Base-by-base conservation (phyloP, 2,329 filamentous ascomycete species). In the Myriosclerotinia duriaeana region DNA sequence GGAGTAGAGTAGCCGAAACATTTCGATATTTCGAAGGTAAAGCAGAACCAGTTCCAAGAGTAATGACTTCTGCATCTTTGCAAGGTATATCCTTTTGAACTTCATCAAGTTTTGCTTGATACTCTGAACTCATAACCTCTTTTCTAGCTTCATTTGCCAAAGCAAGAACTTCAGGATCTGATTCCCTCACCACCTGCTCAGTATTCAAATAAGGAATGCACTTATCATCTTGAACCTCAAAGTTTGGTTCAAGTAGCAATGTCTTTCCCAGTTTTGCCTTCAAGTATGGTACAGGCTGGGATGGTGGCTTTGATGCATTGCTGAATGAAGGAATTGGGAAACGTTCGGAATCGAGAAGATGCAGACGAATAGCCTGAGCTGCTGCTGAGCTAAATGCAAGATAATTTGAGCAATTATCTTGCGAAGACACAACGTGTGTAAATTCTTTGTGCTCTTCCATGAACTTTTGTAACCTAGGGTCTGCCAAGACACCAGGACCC, bases 21-120 rank as follows among this genome's bases (percentile, higher is more conserved):
- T 98, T 99, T 73, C 95, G 90, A 77, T 97, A 95, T 76, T 96
- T 96, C 44, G 92, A 96, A 1, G 95, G 95, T 20, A 90, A 77
- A 0, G 94, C 91, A 3, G 94, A 98, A 11, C 95, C 95, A 3
- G 95, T 99, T 7, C 95, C 95, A 0, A 99, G 84, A 1, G 93
- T 87, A 50, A 93, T 89, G 59, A 99, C 86, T 77, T 97, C 93
- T 0, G 89, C 87, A 72, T 97, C 89, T 44, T 85, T 83, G 70
- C 87, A 86, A 2, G 90, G 90, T 2, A 96, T 85, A 68, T 88
- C 85, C n/a, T 83, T 78, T 69, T 88, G 86, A 15, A 82, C 77
- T 53, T 81, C 77, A 40, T 83, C 79, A 3, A 87, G 81, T 77
- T 73, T 79, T 63, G 75, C 77, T 22, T 82, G 76, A 68, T 89